These are phyloP conservation scores for Akanthomyces lecanii DNA, from an alignment of 2,329 filamentous ascomycete species.

Conservation along the genomic window DNA sequence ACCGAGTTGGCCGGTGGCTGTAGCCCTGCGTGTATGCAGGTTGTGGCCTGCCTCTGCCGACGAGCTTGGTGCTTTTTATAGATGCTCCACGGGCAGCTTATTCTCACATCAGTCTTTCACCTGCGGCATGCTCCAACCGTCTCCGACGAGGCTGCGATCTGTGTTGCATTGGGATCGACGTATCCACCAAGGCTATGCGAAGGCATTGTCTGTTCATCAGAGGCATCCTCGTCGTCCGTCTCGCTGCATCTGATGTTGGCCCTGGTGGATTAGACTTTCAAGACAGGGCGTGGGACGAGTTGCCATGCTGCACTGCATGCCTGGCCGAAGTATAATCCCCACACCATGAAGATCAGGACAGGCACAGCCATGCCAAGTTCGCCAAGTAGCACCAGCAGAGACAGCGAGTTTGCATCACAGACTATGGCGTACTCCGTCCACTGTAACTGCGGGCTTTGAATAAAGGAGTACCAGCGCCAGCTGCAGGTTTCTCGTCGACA, in stretches of 20 bases:
- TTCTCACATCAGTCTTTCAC: neutral
- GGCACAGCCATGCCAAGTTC: neutral
- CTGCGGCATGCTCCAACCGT: neutral
- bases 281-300: neutral
- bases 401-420: neutral
- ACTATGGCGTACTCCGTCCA: neutral
- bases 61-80: neutral
- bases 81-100: neutral
- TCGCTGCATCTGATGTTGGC: neutral
- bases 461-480: neutral
- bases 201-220: neutral
- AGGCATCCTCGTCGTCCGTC: neutral
- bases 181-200: neutral
- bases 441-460: neutral
- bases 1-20: neutral
- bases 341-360: slow-evolving; percentile 5
- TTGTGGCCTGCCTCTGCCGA: neutral
- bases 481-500: neutral
- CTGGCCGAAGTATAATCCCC: neutral
- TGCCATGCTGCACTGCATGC: neutral
- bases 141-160: neutral
- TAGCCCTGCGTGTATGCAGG: neutral
- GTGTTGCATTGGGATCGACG: neutral
- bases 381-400: neutral
- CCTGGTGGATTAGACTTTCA: neutral